Percentiles rank a stretch among this genome's conserved stretches.
phyloP scores from a whole-genome alignment of 2,329 filamentous ascomycete species.

The Epichloe typhina region DNA sequence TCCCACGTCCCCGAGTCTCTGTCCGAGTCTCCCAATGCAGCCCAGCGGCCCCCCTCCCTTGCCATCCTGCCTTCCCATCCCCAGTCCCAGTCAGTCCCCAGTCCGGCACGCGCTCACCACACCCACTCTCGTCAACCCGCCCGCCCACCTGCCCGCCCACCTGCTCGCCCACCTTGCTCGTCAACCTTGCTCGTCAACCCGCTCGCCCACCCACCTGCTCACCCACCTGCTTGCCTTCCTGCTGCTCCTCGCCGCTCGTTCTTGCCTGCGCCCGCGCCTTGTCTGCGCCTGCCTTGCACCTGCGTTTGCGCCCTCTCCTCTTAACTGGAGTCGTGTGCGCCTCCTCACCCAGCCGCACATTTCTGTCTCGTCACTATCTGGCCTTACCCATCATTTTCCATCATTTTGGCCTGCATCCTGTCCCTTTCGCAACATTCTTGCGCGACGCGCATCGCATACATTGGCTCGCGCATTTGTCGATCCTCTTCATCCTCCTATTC shows the following conservation, averaged over 20 bases:
- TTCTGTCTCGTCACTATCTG: conserved; percentile 1
- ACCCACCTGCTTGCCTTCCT: neutral
- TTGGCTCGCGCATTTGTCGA: neutral
- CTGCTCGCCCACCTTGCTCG: neutral
- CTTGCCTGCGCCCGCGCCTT: conserved; percentile 7
- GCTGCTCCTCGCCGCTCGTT: neutral
- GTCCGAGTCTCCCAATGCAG: neutral
- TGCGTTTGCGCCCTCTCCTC: conserved; percentile 5
- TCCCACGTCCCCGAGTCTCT: neutral
- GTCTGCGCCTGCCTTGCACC: conserved; percentile 4
- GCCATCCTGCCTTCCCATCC: neutral
- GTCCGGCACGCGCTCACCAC: neutral
- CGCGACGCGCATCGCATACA: neutral
- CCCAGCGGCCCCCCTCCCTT: neutral
- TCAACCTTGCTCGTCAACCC: too few relatives aligned
- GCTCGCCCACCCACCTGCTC: neutral
- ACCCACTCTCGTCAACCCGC: neutral
- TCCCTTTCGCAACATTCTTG: neutral
- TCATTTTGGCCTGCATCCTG: neutral
- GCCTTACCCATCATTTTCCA: neutral
- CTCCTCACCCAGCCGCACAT: conserved; percentile 3
- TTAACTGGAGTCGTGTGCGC: conserved; percentile 2
- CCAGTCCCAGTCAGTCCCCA: neutral
- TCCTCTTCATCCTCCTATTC: too few relatives aligned
- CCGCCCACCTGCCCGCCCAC: neutral